Evolutionary conservation across 345 rosid genomes (phyloP).

Genomic region (Eucalyptus microcorys): DNA sequence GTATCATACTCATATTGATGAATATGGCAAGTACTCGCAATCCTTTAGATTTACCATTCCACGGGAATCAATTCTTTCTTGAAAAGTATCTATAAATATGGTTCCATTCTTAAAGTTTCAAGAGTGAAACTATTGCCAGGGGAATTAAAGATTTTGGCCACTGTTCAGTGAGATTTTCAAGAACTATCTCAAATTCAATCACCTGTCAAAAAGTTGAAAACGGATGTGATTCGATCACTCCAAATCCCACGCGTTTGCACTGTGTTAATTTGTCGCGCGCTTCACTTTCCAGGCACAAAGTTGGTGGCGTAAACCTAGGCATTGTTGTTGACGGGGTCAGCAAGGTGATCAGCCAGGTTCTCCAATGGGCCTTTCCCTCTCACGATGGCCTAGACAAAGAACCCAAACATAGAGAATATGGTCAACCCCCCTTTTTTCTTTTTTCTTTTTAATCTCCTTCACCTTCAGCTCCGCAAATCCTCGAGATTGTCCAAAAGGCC

Average conservation of each 20-base stretch:
- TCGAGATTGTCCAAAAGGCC: background rate
- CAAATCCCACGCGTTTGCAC: background rate
- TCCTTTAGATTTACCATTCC: background rate
- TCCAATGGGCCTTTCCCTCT: background rate
- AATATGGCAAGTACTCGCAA: background rate
- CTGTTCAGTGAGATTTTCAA: background rate
- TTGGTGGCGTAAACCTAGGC: slow-evolving; percentile 1
- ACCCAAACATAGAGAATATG: background rate
- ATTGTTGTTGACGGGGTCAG: background rate
- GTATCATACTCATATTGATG: background rate
- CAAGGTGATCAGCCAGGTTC: background rate
- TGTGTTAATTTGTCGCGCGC: background rate
- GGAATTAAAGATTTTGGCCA: background rate
- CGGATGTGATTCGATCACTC: background rate
- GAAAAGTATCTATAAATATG: background rate
- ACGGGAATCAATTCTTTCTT: background rate
- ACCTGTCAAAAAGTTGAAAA: background rate
- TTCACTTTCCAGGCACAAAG: slow-evolving; percentile 1
- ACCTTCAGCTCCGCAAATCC: slow-evolving; percentile 2
- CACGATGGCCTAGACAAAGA: slow-evolving; percentile 4
- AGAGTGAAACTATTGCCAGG: background rate
- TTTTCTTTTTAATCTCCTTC: background rate
- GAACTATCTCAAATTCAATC: background rate
- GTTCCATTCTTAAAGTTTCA: background rate
- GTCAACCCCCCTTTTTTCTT: background rate